Conservation (phyloP, 1,284 basidiomycete species). For the Pseudozyma sp. region DNA sequence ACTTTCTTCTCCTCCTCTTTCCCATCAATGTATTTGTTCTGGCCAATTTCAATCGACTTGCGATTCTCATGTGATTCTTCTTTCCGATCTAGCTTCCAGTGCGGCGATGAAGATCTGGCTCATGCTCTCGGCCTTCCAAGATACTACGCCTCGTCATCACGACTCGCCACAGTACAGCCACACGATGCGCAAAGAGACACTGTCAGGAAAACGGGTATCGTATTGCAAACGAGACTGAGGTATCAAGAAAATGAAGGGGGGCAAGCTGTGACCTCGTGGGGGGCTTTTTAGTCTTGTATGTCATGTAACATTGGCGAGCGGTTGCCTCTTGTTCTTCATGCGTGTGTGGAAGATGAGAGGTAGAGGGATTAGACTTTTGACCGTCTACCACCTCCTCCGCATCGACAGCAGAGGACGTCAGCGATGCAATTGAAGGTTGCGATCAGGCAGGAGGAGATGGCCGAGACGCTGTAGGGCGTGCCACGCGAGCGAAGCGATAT, state of each 20-base stretch:
- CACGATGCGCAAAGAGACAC: no score
- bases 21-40: conserved; percentile 31
- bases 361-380: conserved; percentile 28
- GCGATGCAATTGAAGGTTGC: conserved; percentile 60
- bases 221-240: conserved; percentile 6
- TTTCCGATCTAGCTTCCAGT: not conserved
- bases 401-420: conserved; percentile 57
- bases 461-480: conserved; percentile 37
- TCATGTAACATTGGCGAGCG: no score
- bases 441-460: conserved; percentile 38
- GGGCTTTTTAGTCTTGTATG: no score
- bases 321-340: not conserved
- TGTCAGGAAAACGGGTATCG: conserved; percentile 13
- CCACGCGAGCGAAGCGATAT: not conserved
- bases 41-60: not conserved
- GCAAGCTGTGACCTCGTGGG: no score
- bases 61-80: not conserved
- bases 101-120: no score
- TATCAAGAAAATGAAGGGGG: not conserved
- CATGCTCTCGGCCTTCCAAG: no score
- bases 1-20: not conserved
- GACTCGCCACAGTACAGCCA: no score
- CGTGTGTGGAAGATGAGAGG: not conserved
- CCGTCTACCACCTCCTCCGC: conserved; percentile 39
- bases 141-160: no score